These are phyloP conservation scores for Lipomyces spencermartinsiae DNA, from an alignment of 805 yeast genomes.

Conservation along the genomic window DNA sequence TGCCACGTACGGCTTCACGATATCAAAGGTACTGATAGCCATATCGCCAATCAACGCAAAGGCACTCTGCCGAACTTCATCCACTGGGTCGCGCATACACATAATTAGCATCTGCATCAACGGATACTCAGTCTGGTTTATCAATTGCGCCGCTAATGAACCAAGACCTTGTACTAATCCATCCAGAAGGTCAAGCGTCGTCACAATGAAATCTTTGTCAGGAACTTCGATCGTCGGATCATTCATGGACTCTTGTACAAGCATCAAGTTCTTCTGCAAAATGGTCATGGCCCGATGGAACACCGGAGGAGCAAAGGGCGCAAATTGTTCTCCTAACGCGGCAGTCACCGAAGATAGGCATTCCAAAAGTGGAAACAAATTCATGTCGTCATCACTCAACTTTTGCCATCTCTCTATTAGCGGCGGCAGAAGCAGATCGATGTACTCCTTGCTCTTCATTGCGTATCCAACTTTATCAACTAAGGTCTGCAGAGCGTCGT, in stretches of 20 bases:
- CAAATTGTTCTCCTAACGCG: slow-evolving; percentile 79
- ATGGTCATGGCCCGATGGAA: slow-evolving; percentile 79
- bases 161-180: slow-evolving; percentile 92
- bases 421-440: slow-evolving; percentile 76
- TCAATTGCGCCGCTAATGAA: slow-evolving; percentile 43
- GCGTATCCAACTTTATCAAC: slow-evolving; percentile 75
- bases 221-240: slow-evolving; percentile 69
- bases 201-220: slow-evolving; percentile 87
- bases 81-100: slow-evolving; percentile 74
- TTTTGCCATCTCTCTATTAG: slow-evolving; percentile 80
- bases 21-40: slow-evolving; percentile 64
- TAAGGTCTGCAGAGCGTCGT: slow-evolving; percentile 90
- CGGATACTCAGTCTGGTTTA: slow-evolving; percentile 40
- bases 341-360: slow-evolving; percentile 93
- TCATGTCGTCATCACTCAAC: slow-evolving; percentile 78
- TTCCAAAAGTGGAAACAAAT: slow-evolving; percentile 88
- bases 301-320: slow-evolving; percentile 87
- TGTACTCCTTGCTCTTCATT: slow-evolving; percentile 60
- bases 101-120: slow-evolving; percentile 68
- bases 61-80: slow-evolving; percentile 92
- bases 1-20: slow-evolving; percentile 45
- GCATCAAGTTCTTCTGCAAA: slow-evolving; percentile 68
- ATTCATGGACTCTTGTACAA: slow-evolving; percentile 65
- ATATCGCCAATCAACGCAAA: slow-evolving; percentile 91
- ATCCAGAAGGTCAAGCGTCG: slow-evolving; percentile 87